Conservation (phyloP, 2,329 filamentous ascomycete genomes). For the Parastagonospora nodorum region DNA sequence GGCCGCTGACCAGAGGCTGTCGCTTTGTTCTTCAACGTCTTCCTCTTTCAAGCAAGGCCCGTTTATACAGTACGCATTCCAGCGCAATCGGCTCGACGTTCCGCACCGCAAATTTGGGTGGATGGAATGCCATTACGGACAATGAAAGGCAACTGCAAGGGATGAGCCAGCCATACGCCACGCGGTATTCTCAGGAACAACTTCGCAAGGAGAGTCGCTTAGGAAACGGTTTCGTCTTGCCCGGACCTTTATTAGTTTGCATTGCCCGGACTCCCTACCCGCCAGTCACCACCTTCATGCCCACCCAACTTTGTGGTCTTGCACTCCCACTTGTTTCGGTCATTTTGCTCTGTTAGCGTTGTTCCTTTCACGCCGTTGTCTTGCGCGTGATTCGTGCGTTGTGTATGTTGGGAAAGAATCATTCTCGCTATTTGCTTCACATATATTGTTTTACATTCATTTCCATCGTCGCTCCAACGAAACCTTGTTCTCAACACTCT, state of each 20-base stretch:
- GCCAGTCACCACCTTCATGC: not conserved
- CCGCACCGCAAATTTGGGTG: not conserved
- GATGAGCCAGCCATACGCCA: slow-evolving; percentile 25
- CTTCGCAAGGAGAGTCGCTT: slow-evolving; percentile 24
- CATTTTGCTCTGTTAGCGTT: slow-evolving; percentile 1
- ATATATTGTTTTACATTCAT: slow-evolving; percentile 16
- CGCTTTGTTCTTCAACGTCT: not conserved
- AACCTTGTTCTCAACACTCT: not conserved
- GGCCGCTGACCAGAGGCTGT: not conserved
- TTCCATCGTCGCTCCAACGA: not conserved
- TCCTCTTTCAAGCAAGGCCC: not conserved
- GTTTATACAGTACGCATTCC: slow-evolving; percentile 4
- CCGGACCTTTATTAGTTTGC: slow-evolving; percentile 6
- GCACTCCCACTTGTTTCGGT: not conserved
- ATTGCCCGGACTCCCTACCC: slow-evolving; percentile 1
- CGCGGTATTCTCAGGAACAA: slow-evolving; percentile 9
- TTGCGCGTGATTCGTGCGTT: slow-evolving; percentile 3
- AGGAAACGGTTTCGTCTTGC: slow-evolving; percentile 23
- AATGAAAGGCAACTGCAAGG: slow-evolving; percentile 38
- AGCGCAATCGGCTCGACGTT: not conserved
- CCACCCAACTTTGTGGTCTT: slow-evolving; percentile 1
- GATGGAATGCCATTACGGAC: slow-evolving; percentile 34
- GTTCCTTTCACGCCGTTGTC: not conserved
- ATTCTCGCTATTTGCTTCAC: not conserved
- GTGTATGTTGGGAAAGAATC: not conserved